Evolutionary conservation across 768 basidiomycete species (phyloP).

Genomic region (Lenzites betulinus): DNA sequence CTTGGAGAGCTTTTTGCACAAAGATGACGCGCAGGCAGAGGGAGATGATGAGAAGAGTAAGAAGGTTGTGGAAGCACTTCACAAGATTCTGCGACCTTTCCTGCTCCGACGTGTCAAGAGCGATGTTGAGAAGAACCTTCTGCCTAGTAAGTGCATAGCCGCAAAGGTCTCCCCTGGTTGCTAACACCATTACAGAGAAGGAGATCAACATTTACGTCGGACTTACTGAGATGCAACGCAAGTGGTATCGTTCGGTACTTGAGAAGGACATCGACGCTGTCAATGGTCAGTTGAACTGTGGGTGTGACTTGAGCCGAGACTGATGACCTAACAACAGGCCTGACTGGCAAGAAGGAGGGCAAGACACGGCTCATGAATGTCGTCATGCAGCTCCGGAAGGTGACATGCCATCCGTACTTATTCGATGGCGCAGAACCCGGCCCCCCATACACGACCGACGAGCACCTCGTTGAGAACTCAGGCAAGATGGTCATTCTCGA

Average conservation of each 20-base stretch:
- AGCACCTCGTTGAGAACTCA: slow-evolving; percentile 90
- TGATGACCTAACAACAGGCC: slow-evolving; percentile 44
- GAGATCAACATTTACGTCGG: slow-evolving; percentile 99
- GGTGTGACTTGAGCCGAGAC: neutral
- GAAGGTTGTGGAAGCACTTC: slow-evolving; percentile 93
- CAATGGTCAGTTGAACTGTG: slow-evolving; percentile 58
- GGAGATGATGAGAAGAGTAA: slow-evolving; percentile 83
- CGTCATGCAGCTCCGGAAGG: slow-evolving; percentile 97
- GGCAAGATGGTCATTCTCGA: slow-evolving; percentile 99
- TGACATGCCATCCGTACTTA: slow-evolving; percentile 88
- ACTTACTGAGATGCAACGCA: slow-evolving; percentile 95
- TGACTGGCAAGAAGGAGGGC: slow-evolving; percentile 97
- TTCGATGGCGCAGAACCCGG: slow-evolving; percentile 99
- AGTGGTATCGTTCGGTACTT: slow-evolving; percentile 94
- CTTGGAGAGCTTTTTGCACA: slow-evolving; percentile 91
- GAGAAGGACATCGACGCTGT: slow-evolving; percentile 99
- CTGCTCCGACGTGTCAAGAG: slow-evolving; percentile 91
- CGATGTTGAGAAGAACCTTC: slow-evolving; percentile 93
- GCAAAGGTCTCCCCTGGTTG: neutral
- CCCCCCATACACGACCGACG: slow-evolving; percentile 97
- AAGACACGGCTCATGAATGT: slow-evolving; percentile 98
- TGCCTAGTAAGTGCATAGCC: slow-evolving; percentile 66
- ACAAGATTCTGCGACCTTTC: slow-evolving; percentile 96
- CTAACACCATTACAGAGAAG: slow-evolving; percentile 61
- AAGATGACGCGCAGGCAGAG: slow-evolving; percentile 69